Evolutionary conservation across 2,329 filamentous ascomycete species (phyloP).

Genomic region (Xylaria sp.): DNA sequence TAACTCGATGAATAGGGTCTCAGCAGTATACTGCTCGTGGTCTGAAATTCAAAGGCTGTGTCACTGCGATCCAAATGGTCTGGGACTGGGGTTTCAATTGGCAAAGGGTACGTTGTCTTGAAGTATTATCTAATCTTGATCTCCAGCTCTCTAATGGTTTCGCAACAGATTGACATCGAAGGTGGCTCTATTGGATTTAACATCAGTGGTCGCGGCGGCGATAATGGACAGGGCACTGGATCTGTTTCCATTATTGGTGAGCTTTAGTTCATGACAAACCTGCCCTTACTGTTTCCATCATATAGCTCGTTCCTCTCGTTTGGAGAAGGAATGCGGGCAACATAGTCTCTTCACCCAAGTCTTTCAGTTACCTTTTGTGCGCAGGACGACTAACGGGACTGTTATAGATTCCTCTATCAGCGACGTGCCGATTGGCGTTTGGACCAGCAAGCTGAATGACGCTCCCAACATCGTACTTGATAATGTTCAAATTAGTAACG

Average conservation of each 20-base stretch:
- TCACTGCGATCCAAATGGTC: conserved; percentile 65
- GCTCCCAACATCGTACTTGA: conserved; percentile 58
- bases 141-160: no score
- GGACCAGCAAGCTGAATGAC: conserved; percentile 55
- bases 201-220: conserved; percentile 60
- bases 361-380: no score
- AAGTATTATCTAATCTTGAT: no score
- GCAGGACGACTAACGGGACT: no score
- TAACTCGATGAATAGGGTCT: conserved; percentile 35
- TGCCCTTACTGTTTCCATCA: no score
- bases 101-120: not conserved
- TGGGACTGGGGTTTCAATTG: conserved; percentile 67
- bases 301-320: no score
- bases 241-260: conserved; percentile 59
- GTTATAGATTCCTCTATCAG: conserved; percentile 61
- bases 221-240: conserved; percentile 55
- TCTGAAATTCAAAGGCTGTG: conserved; percentile 61
- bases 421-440: conserved; percentile 61
- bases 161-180: not conserved
- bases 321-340: no score
- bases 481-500: conserved; percentile 61
- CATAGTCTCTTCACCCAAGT: no score
- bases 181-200: conserved; percentile 43
- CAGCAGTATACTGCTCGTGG: conserved; percentile 72
- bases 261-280: no score